phyloP scores from a whole-genome alignment of 768 basidiomycete species.

The Pulveroboletus sp. region DNA sequence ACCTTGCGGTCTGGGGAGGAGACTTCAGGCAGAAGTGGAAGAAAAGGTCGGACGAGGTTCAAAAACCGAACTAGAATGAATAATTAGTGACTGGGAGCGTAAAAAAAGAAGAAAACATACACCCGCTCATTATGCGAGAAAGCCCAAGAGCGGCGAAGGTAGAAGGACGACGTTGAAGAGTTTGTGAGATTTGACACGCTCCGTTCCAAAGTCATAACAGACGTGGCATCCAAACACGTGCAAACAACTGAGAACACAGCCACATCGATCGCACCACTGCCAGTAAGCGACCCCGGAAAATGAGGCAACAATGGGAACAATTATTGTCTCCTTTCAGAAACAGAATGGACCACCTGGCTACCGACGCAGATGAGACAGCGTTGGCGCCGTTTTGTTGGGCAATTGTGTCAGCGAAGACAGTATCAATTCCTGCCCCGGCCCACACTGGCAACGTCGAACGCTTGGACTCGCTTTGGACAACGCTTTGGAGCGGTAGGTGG shows the following conservation, averaged over 20 bases:
- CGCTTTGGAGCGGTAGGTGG: too few species aligned
- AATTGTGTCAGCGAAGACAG: too few species aligned
- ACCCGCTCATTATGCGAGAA: slow-evolving; percentile 68
- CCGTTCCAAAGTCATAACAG: slow-evolving; percentile 17
- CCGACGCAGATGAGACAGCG: too few species aligned
- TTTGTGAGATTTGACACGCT: slow-evolving; percentile 17
- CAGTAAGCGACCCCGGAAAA: too few species aligned
- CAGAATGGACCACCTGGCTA: too few species aligned
- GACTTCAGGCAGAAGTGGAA: slow-evolving; percentile 95
- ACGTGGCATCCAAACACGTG: slow-evolving; percentile 31
- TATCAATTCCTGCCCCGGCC: too few species aligned
- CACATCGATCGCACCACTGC: not conserved
- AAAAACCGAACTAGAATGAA: slow-evolving; percentile 76
- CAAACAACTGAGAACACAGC: slow-evolving; percentile 23
- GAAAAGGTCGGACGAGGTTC: slow-evolving; percentile 96
- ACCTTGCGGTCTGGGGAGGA: slow-evolving; percentile 98
- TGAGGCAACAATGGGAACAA: too few species aligned
- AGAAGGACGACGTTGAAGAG: slow-evolving; percentile 20
- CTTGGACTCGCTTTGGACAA: too few species aligned
- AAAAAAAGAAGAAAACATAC: slow-evolving; percentile 42
- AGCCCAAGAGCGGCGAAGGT: slow-evolving; percentile 23
- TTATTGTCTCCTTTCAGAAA: too few species aligned
- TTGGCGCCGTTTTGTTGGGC: too few species aligned
- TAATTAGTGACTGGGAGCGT: not conserved
- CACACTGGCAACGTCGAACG: too few species aligned